These are phyloP conservation scores for Styphnolobium japonicum DNA, from an alignment of 306 rosid species.

Conservation along the genomic window DNA sequence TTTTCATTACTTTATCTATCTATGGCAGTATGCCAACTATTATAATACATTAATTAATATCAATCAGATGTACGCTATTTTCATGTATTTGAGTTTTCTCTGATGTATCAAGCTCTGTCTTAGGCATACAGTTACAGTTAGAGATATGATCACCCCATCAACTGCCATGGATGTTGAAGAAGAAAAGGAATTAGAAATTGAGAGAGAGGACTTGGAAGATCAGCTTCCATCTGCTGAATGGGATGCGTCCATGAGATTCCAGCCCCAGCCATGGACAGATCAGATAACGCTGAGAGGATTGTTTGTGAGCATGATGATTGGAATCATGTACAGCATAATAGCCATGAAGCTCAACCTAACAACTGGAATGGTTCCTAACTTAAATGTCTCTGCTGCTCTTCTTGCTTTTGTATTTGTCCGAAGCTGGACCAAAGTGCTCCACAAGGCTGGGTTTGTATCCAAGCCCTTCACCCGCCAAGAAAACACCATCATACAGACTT, in stretches of 20 bases:
- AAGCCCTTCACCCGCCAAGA: constrained; percentile 91
- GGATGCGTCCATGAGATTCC: constrained; percentile 5
- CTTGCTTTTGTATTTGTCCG: constrained; percentile 67
- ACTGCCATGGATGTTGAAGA: constrained; percentile 15
- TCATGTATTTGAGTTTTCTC: constrained; percentile 4
- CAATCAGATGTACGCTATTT: not conserved
- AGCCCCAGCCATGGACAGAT: constrained; percentile 56
- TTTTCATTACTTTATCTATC: not conserved
- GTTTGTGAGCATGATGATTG: constrained; percentile 68
- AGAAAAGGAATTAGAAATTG: constrained; percentile 20
- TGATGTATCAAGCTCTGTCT: constrained; percentile 3
- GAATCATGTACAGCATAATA: constrained; percentile 66
- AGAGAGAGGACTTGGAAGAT: constrained; percentile 32
- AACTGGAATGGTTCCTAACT: constrained; percentile 81
- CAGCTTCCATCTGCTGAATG: not conserved
- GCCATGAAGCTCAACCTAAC: constrained; percentile 91
- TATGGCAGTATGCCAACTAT: too few species aligned
- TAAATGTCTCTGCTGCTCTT: constrained; percentile 88
- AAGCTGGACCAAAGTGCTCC: constrained; percentile 69
- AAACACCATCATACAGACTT: constrained; percentile 91
- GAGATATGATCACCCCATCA: constrained; percentile 25
- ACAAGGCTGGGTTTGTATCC: constrained; percentile 55
- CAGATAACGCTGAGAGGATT: constrained; percentile 81
- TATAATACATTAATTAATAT: constrained; percentile 2
- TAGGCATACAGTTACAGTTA: not conserved